phyloP scores from a whole-genome alignment of 129 eudicot genomes.

The Pseudognaphalium luteoalbum region DNA sequence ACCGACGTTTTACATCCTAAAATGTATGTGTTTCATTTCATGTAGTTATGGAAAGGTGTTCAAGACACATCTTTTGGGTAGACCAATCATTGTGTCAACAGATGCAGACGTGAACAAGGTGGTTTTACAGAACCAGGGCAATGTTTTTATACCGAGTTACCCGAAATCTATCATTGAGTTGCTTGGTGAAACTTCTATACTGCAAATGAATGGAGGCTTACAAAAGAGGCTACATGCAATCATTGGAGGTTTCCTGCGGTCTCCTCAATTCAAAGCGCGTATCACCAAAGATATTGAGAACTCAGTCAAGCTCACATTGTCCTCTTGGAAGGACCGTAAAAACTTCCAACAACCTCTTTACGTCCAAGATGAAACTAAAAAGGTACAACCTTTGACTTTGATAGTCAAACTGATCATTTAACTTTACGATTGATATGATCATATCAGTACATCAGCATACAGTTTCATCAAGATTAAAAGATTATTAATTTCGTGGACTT shows the following conservation, averaged over 20 bases:
- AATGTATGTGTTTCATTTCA: conserved; percentile 14
- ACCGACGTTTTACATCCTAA: conserved; percentile 17
- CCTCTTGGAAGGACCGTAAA: conserved; percentile 50
- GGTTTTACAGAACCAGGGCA: conserved; percentile 74
- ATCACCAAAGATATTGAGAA: conserved; percentile 62
- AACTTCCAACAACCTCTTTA: conserved; percentile 37
- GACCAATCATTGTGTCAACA: conserved; percentile 80
- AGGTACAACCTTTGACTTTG: conserved; percentile 41
- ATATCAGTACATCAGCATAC: not conserved
- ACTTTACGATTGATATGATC: not conserved
- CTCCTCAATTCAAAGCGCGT: conserved; percentile 72
- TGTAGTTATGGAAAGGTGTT: conserved; percentile 88
- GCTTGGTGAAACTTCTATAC: conserved; percentile 74
- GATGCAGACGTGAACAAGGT: conserved; percentile 86
- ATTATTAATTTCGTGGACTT: not conserved
- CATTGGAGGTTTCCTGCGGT: conserved; percentile 72
- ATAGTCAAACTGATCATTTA: conserved; percentile 4
- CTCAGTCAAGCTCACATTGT: conserved; percentile 52
- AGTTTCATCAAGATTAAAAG: not conserved
- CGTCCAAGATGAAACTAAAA: conserved; percentile 83
- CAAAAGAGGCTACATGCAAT: conserved; percentile 83
- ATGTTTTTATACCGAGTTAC: conserved; percentile 68
- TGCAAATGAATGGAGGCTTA: conserved; percentile 68
- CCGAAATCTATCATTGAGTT: conserved; percentile 84
- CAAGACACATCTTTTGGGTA: conserved; percentile 79